These are phyloP conservation scores for Ceratobasidium sp. DNA, from an alignment of 1,284 basidiomycete species.

Conservation along the genomic window DNA sequence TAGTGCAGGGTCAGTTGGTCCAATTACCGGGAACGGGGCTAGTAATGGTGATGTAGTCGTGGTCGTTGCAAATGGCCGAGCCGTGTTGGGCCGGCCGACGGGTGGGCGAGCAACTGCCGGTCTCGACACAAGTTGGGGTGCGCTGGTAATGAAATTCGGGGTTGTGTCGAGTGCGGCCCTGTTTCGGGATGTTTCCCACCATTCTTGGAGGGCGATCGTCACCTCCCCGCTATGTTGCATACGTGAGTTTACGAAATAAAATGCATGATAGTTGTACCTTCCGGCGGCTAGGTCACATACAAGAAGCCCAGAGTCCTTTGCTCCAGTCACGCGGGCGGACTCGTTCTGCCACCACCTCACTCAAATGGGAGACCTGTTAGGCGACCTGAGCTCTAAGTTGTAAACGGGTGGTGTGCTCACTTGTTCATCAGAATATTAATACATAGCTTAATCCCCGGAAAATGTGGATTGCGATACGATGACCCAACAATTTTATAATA, in stretches of 20 bases:
- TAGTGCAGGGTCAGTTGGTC: constrained; percentile 1
- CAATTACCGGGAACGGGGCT: constrained; percentile 5
- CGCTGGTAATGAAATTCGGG: background rate
- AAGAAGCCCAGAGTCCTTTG: constrained; percentile 49
- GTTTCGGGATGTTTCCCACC: constrained; percentile 49
- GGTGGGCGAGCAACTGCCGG: constrained; percentile 41
- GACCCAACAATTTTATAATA: constrained; percentile 66
- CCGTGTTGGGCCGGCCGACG: background rate
- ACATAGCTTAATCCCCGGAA: constrained; percentile 70
- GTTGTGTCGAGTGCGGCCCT: constrained; percentile 2
- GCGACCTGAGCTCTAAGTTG: constrained; percentile 44
- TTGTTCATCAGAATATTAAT: constrained; percentile 65
- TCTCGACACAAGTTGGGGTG: constrained; percentile 11
- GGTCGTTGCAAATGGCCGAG: background rate
- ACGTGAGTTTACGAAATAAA: background rate
- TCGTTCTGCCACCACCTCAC: constrained; percentile 60
- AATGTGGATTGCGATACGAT: constrained; percentile 78
- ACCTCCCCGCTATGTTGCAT: constrained; percentile 55
- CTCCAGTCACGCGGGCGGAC: constrained; percentile 49
- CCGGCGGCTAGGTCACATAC: constrained; percentile 66
- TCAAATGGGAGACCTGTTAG: constrained; percentile 53
- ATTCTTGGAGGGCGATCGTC: constrained; percentile 55
- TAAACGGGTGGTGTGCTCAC: constrained; percentile 52
- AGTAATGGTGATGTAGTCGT: background rate
- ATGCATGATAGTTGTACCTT: constrained; percentile 52